Evolutionary conservation across 805 yeast genomes (phyloP), one percentile per base, ranked within the genome.

Genomic region (Vanderwaltozyma polyspora): DNA sequence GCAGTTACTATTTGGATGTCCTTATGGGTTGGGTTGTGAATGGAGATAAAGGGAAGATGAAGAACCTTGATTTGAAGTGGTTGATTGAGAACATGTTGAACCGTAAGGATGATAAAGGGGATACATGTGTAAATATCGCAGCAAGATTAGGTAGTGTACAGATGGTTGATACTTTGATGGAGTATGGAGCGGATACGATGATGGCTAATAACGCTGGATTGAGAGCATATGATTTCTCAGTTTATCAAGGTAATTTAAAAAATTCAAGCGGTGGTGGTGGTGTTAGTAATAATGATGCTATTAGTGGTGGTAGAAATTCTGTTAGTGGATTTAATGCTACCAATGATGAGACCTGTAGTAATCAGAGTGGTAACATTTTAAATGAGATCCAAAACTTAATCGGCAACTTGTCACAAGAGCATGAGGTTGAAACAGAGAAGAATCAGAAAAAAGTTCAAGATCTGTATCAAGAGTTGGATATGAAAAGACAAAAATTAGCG

Each of bases 41-140:
- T 49, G 38, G 37, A 16, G 34, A 60, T 4, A 63, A 68, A 19
- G 78, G 77, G 2, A 56, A 57, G 14, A 48, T 74, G 32, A 64
- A 72, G 12, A 57, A 64, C 19, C 65, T 70, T 27, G 61, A 64
- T 13, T 60, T 81, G 18, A 68, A 72, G 9, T 64, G 69, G 49
- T 74, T 79, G 43, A 76, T 79, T 63, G 63, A 70, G 13, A 73
- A 76, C 31, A 72, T 91, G 46, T 78, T 89, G 34, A 89, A 91
- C 53, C 80, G 81, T n/a, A 83, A 79, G 42, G 98, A 91, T 60
- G 66, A 75, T 35, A 87, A 87, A 49, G 98, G 98, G 18, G 95
- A 91, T 54, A 91, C 98, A 0, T 87, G 95, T 31, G 65, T 91
- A 40, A 94, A 87, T 52, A 82, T 91, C 36, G 93, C 94, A 1